These are phyloP conservation scores for Luffa acutangula DNA, from an alignment of 306 rosid species.

Conservation along the genomic window DNA sequence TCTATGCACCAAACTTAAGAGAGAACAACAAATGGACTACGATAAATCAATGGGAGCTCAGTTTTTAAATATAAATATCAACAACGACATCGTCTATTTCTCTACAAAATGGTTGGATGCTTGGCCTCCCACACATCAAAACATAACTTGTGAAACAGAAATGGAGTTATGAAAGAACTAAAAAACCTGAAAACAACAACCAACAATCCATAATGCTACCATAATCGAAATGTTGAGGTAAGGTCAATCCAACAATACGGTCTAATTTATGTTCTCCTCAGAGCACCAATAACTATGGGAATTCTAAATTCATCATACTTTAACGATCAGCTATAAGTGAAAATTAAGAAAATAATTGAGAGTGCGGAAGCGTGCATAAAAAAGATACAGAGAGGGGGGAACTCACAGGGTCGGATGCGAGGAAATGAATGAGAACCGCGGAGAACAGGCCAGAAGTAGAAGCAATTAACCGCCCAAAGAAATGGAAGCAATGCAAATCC, in stretches of 20 bases:
- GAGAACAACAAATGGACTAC: not conserved
- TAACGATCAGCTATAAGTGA: not conserved
- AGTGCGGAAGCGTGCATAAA: not conserved
- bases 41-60: not conserved
- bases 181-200: not conserved
- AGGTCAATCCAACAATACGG: not conserved
- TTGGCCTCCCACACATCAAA: not conserved
- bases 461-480: slow-evolving; percentile 96
- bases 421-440: slow-evolving; percentile 75
- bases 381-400: not conserved
- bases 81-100: not conserved
- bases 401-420: slow-evolving; percentile 56
- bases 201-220: not conserved
- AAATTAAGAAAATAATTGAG: not conserved
- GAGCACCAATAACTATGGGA: not conserved
- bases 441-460: slow-evolving; percentile 95
- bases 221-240: not conserved
- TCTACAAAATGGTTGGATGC: too few species aligned
- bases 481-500: slow-evolving; percentile 77
- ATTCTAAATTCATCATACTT: not conserved
- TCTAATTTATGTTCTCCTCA: not conserved
- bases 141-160: not conserved
- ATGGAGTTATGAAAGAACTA: not conserved
- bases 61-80: not conserved
- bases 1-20: not conserved